Evolutionary conservation across 169 alveolate species (phyloP).

Genomic region (Babesia gibsoni): DNA sequence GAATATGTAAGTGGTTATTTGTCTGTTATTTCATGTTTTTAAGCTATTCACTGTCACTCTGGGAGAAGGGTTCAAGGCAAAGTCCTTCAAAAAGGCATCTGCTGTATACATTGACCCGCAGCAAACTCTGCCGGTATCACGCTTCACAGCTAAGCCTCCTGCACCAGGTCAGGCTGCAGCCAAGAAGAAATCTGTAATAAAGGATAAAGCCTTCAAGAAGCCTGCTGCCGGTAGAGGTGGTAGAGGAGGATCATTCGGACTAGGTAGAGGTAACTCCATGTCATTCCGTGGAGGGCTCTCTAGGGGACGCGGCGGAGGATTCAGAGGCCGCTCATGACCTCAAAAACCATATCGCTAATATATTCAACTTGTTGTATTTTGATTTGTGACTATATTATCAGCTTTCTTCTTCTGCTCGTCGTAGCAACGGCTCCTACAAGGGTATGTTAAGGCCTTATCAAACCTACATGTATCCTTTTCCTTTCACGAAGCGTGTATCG

Average conservation of each 20-base stretch:
- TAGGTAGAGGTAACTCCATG: conserved; percentile 57
- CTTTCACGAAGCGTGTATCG: conserved; percentile 28
- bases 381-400: neutral
- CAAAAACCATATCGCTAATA: conserved; percentile 9
- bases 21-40: neutral
- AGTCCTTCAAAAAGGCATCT: conserved; percentile 77
- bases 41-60: conserved; percentile 82
- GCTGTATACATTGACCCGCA: conserved; percentile 76
- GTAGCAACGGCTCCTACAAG: conserved; percentile 42
- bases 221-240: conserved; percentile 35
- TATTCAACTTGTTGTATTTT: no score
- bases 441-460: neutral
- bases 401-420: conserved; percentile 19
- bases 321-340: conserved; percentile 47
- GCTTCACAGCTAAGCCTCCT: conserved; percentile 76
- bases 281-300: conserved; percentile 46
- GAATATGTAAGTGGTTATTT: conserved; percentile 75
- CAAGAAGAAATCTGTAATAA: conserved; percentile 66
- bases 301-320: conserved; percentile 63
- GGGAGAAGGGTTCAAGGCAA: conserved; percentile 82
- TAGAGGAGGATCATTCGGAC: conserved; percentile 59
- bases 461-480: conserved; percentile 56
- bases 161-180: conserved; percentile 39
- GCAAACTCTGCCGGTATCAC: conserved; percentile 83
- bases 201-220: conserved; percentile 54